Evolutionary conservation across 495 filamentous ascomycete species (phyloP).

Genomic region (Xylaria palmicola): DNA sequence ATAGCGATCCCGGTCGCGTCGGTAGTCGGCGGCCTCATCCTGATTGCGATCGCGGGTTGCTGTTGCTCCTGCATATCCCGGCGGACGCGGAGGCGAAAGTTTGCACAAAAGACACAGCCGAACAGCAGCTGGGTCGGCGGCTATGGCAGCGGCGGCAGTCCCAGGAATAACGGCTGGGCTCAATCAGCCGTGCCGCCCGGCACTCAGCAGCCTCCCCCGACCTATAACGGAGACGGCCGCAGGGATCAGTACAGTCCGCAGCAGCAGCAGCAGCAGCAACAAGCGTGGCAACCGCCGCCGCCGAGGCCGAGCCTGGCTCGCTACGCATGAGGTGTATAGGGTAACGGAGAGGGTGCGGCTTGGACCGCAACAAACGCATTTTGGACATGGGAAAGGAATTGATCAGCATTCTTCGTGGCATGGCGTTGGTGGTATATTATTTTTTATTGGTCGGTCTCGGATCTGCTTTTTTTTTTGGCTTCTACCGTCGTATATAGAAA

Average conservation of each 20-base stretch:
- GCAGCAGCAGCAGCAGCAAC: constrained; percentile 18
- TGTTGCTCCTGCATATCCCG: constrained; percentile 56
- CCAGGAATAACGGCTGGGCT: constrained; percentile 14
- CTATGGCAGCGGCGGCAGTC: background rate
- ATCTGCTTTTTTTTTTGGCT: no score
- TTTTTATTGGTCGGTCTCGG: background rate
- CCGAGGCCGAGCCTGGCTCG: constrained; percentile 20
- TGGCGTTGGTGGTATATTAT: constrained; percentile 12
- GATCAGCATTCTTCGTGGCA: constrained; percentile 8
- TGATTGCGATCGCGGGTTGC: constrained; percentile 62
- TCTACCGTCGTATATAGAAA: no score
- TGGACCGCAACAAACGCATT: background rate
- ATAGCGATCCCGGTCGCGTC: constrained; percentile 72
- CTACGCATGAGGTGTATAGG: constrained; percentile 31
- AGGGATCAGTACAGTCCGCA: constrained; percentile 1
- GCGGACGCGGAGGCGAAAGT: constrained; percentile 23
- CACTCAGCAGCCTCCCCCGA: constrained; percentile 17
- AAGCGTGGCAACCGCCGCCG: constrained; percentile 22
- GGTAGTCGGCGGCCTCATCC: constrained; percentile 65
- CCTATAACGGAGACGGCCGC: constrained; percentile 3
- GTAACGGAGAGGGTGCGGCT: background rate
- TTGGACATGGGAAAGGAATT: constrained; percentile 3
- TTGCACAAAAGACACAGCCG: constrained; percentile 22
- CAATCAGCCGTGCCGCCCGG: constrained; percentile 6
- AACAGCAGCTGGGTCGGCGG: constrained; percentile 29